These are phyloP conservation scores for Leccinum pallidistipes DNA, from an alignment of 1,284 basidiomycete genomes.

Conservation along the genomic window DNA sequence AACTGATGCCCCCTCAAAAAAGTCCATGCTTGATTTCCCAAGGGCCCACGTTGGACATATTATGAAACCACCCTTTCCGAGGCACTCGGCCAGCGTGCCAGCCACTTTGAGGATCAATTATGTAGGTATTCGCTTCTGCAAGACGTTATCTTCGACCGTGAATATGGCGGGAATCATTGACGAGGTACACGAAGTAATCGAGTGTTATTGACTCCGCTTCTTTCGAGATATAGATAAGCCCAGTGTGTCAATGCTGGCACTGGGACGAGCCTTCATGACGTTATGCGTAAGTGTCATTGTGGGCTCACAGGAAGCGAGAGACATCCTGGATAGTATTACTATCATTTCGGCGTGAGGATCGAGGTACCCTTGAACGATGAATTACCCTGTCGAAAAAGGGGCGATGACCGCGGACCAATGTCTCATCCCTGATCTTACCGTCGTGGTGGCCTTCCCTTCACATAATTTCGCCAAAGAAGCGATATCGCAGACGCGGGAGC, in stretches of 20 bases:
- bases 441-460: not conserved
- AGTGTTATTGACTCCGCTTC: constrained; percentile 1
- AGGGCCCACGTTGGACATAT: not conserved
- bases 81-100: not conserved
- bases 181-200: not conserved
- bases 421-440: not conserved
- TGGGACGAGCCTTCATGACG: not conserved
- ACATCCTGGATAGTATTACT: not conserved
- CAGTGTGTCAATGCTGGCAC: constrained; percentile 4
- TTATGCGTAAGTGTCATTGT: constrained; percentile 7
- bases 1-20: not conserved
- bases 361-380: constrained; percentile 10
- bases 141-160: not conserved
- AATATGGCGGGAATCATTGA: not conserved
- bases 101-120: not conserved
- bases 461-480: not conserved
- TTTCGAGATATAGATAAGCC: constrained; percentile 11
- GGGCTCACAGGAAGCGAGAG: constrained; percentile 2
- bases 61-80: constrained; percentile 1
- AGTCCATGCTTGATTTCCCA: constrained; percentile 1
- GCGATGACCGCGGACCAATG: constrained; percentile 18
- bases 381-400: constrained; percentile 8
- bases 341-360: constrained; percentile 19
- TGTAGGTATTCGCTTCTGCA: not conserved
- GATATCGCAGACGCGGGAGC: not conserved